phyloP scores from a whole-genome alignment of 441 rosid species.

The Francoa sonchifolia region DNA sequence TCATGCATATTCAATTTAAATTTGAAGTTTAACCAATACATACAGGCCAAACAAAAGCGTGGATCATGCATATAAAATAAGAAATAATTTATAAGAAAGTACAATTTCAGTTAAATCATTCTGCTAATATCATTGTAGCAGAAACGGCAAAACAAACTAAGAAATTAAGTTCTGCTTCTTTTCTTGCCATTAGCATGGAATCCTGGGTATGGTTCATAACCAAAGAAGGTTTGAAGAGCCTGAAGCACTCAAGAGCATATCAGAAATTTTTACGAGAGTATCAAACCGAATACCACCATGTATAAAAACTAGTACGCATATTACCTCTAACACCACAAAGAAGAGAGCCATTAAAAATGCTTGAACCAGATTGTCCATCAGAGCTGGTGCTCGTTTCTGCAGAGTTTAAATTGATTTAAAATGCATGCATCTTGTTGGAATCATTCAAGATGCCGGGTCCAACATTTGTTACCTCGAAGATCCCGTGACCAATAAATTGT shows the following conservation, averaged over 20 bases:
- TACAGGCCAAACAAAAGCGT: no score
- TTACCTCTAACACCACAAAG: constrained; percentile 57
- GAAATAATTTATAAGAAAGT: no score
- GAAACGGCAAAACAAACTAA: constrained; percentile 15
- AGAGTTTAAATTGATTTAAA: constrained; percentile 4
- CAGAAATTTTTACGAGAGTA: no score
- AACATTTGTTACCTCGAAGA: constrained; percentile 37
- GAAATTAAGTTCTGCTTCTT: constrained; percentile 30
- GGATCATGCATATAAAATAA: no score
- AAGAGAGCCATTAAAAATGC: constrained; percentile 62
- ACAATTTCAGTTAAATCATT: no score
- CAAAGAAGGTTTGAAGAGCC: constrained; percentile 37
- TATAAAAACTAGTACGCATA: background rate
- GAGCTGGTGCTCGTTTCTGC: constrained; percentile 60
- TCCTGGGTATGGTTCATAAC: constrained; percentile 57
- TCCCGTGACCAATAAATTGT: constrained; percentile 53
- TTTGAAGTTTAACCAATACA: no score
- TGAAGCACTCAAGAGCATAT: constrained; percentile 14
- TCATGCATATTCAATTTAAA: no score
- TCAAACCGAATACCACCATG: background rate
- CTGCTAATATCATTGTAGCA: no score
- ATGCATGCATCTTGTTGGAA: background rate
- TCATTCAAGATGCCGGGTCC: background rate
- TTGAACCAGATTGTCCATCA: constrained; percentile 45
- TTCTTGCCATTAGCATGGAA: constrained; percentile 37